Base-by-base conservation (phyloP, 257 asterid genomes). In the Lithospermum erythrorhizon region DNA sequence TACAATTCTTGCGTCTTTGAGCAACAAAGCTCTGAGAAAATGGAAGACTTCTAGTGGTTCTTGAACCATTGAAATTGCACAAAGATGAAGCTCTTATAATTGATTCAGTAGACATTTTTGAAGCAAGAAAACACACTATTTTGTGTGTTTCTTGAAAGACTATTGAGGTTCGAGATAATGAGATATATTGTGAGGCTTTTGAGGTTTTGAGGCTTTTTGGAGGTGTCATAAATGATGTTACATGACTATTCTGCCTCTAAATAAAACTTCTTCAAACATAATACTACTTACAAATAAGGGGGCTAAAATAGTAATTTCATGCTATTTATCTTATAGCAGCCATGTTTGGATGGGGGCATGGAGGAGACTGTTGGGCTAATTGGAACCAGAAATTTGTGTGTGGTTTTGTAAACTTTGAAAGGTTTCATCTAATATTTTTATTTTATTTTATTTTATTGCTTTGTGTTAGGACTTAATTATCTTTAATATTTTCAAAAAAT, bases 91-190 rank as follows among this genome's bases (percentile, higher is more conserved):
- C 74, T 51, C 75, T 80, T 72, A 85, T 64, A 56, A 86, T 57
- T 17, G 85, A 82, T 61, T 87, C 96, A 67, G 93, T 84, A 70
- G 87, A 90, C 96, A 87, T 78, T 48, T 59, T 66, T 23, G 1
- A 4, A 6, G 19, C 6, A 0, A 16, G 19, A 27, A 72, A 24
- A 10, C 58, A 49, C 73, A 57, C 70, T 30, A 11, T 6, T 5
- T 4, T 9, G 25, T 53, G 21, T 35, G 22, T 53, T 37, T 64
- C 20, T 4, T n/a, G n/a, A 13, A 47, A n/a, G 32, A 47, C 6
- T 25, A 3, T 45, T 25, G 41, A 11, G 53, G 23, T 15, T 63
- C 0, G 67, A 70, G 73, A 64, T 73, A 73, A 68, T 69, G 65
- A 68, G 62, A 59, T 63, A 21, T n/a, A n/a, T 14, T 57, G 68